Conservation (phyloP, 1,139 yeast species). For the Candida freyschussii region DNA sequence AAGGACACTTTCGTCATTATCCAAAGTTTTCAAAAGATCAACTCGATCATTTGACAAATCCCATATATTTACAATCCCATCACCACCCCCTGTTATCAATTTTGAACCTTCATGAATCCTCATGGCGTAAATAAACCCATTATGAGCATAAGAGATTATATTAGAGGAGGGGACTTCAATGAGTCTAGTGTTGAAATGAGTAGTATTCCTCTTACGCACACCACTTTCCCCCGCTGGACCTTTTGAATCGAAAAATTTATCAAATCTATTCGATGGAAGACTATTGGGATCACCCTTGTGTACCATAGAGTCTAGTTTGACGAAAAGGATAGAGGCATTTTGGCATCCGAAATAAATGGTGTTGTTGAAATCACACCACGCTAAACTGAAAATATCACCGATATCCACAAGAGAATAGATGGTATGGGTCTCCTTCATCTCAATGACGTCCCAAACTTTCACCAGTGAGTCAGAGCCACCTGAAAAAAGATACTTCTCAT, state of each 20-base stretch:
- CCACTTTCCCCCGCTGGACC: constrained; percentile 65
- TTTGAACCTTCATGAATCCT: constrained; percentile 33
- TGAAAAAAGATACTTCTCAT: constrained; percentile 63
- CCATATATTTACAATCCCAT: constrained; percentile 84
- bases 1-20: constrained; percentile 65
- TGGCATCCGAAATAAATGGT: constrained; percentile 85
- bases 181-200: constrained; percentile 28
- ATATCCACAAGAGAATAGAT: constrained; percentile 82
- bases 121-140: constrained; percentile 83
- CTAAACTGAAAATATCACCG: constrained; percentile 86
- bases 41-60: constrained; percentile 26
- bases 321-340: constrained; percentile 82
- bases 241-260: constrained; percentile 82
- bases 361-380: constrained; percentile 57
- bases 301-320: constrained; percentile 30
- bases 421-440: constrained; percentile 49
- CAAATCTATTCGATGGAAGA: constrained; percentile 78
- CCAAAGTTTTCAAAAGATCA: constrained; percentile 30
- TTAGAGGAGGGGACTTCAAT: constrained; percentile 68
- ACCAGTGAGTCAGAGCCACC: constrained; percentile 91
- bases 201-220: constrained; percentile 1
- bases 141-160: constrained; percentile 77
- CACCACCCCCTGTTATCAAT: constrained; percentile 79
- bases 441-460: constrained; percentile 68
- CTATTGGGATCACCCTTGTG: constrained; percentile 35